phyloP scores from a whole-genome alignment of 495 filamentous ascomycete genomes.

The Xylaria cubensis region DNA sequence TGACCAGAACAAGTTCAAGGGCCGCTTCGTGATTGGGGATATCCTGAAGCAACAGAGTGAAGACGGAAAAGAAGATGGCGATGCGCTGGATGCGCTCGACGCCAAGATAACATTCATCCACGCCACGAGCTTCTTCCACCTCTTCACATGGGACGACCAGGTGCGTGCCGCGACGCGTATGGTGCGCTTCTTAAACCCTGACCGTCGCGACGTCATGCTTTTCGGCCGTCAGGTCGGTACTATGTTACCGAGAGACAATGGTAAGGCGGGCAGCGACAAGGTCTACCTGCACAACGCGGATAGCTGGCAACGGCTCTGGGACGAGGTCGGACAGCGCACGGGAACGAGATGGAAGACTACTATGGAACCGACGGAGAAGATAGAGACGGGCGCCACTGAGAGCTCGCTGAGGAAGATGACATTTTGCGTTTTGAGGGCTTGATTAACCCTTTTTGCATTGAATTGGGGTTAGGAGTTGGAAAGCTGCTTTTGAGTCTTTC shows the following conservation, averaged over 20 bases:
- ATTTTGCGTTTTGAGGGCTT: conserved; percentile 30
- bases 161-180: conserved; percentile 44
- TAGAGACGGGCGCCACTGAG: conserved; percentile 25
- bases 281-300: conserved; percentile 51
- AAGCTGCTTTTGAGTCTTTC: background rate
- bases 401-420: conserved; percentile 30
- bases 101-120: conserved; percentile 49
- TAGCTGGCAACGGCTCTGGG: conserved; percentile 54
- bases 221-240: conserved; percentile 54
- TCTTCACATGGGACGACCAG: conserved; percentile 51
- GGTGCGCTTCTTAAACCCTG: conserved; percentile 43
- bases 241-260: conserved; percentile 30
- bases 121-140: conserved; percentile 53
- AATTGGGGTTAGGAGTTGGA: background rate
- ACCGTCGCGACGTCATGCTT: conserved; percentile 45
- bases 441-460: background rate
- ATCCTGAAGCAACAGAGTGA: conserved; percentile 30
- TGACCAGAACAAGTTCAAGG: conserved; percentile 38
- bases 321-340: conserved; percentile 49
- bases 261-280: conserved; percentile 35
- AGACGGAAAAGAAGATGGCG: background rate
- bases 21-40: conserved; percentile 44
- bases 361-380: conserved; percentile 38
- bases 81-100: conserved; percentile 31
- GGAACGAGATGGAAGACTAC: conserved; percentile 51